Base-by-base conservation (phyloP, 2,329 filamentous ascomycete species). In the Cordyceps javanica region DNA sequence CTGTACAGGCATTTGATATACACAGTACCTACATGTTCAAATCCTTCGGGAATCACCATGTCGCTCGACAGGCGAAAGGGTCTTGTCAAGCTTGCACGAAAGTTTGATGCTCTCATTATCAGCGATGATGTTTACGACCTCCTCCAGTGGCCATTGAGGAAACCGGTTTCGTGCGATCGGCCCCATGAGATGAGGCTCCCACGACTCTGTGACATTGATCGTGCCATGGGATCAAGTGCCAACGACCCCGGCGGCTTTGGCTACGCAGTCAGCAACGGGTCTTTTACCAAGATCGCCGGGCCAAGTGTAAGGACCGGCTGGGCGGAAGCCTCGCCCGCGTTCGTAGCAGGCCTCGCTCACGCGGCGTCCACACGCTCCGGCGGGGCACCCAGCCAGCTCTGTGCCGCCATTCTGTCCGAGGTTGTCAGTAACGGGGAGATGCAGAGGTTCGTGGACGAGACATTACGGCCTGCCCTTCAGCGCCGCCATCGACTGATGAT, bases 111-210 rank as follows among this genome's bases (percentile, higher is more conserved):
- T 7, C 79, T 97, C n/a, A 73, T 97, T 57, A 79, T 97, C 25
- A 83, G 83, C 52, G 93, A 97, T 73, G 94, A 97, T 69, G 91
- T 97, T 7, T 97, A 97, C 69, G 93, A 97, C 70, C 88, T 93
- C 63, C 78, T 97, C 5, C 89, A 92, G 68, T 97, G 91, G 90
- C 81, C 83, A 2, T 65, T 75, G 1, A 68, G 73, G 46, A 51
- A 65, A 66, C 30, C 70, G 71, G 38, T 75, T 69, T 62, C 64
- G 38, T 54, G 60, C 38, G 59, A 60, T 16, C 51, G 59, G 41
- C 57, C 58, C 3, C 60, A 54, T 58, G 25, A 65, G 51, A 67
- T 88, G 46, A 82, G 86, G 11, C 83, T 91, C 10, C 90, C 91
- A 2, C 83, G 91, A 1, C 75, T 96, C 1, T 84, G 90, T n/a